Conservation (phyloP, 1,284 basidiomycete genomes). For the Trichosporon sp. region DNA sequence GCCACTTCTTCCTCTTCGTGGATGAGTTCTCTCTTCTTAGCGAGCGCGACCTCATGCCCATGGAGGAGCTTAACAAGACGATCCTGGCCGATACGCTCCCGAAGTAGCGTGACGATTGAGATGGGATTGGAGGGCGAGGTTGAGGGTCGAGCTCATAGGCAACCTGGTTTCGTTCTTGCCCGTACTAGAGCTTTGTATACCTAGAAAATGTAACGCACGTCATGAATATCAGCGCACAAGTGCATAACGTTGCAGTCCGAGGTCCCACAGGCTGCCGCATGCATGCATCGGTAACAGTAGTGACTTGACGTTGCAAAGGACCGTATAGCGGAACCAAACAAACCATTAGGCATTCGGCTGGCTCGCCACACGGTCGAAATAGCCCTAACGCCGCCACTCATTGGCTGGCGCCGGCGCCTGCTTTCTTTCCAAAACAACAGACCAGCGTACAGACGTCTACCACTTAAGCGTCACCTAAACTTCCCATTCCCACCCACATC, state of each 20-base stretch:
- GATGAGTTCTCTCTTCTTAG: slow-evolving; percentile 98
- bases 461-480: neutral
- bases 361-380: neutral
- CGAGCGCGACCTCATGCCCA: slow-evolving; percentile 89
- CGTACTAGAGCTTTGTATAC: slow-evolving; percentile 3
- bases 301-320: too few species aligned
- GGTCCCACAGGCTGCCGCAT: neutral
- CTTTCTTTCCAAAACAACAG: slow-evolving; percentile 1
- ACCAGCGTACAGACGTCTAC: neutral
- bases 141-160: neutral
- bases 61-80: slow-evolving; percentile 94
- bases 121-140: neutral
- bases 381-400: neutral
- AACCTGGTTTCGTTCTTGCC: neutral
- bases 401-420: slow-evolving; percentile 1
- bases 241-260: neutral
- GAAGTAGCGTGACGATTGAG: slow-evolving; percentile 9
- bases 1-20: slow-evolving; percentile 95
- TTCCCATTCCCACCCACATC: neutral
- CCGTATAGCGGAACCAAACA: neutral
- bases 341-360: neutral
- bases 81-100: slow-evolving; percentile 67
- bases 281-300: neutral
- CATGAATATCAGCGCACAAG: neutral
- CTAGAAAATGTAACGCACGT: slow-evolving; percentile 5